phyloP scores from a whole-genome alignment of 1,284 basidiomycete genomes.

The Malassezia dermatis region DNA sequence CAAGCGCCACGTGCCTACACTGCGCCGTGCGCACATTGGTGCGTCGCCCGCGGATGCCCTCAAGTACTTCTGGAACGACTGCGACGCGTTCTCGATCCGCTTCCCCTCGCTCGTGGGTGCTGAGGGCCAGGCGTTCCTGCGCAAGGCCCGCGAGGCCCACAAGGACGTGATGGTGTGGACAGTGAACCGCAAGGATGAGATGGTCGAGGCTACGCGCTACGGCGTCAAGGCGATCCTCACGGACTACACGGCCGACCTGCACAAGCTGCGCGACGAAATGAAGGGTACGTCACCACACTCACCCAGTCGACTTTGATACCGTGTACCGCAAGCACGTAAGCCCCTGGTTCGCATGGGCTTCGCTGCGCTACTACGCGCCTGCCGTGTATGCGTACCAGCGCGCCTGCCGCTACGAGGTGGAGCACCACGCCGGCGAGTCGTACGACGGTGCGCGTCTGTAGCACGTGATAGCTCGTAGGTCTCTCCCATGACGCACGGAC shows the following conservation, averaged over 20 bases:
- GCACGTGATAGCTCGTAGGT: not conserved
- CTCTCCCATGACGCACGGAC: not conserved
- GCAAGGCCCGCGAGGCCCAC: conserved; percentile 64
- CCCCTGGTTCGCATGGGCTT: conserved; percentile 5
- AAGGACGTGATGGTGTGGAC: conserved; percentile 93
- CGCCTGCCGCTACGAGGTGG: conserved; percentile 5
- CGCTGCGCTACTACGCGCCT: conserved; percentile 13
- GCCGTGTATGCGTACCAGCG: conserved; percentile 4
- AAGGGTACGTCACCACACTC: conserved; percentile 50
- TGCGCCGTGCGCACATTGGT: conserved; percentile 77
- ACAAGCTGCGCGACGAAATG: conserved; percentile 61
- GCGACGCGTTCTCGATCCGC: conserved; percentile 76
- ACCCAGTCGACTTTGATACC: conserved; percentile 2
- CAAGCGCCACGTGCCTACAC: conserved; percentile 65
- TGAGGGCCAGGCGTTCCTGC: conserved; percentile 62
- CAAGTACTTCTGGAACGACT: conserved; percentile 80
- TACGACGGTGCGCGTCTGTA: not conserved
- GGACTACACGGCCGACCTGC: conserved; percentile 67
- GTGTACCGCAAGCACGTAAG: conserved; percentile 2
- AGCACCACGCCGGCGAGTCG: conserved; percentile 4
- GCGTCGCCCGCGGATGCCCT: conserved; percentile 58
- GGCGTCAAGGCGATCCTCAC: conserved; percentile 79
- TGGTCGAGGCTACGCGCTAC: conserved; percentile 93
- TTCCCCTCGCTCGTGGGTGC: conserved; percentile 65
- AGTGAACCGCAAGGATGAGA: conserved; percentile 77